These are phyloP conservation scores for Cytidiella melzeri DNA, from an alignment of 768 basidiomycete genomes.

Conservation along the genomic window DNA sequence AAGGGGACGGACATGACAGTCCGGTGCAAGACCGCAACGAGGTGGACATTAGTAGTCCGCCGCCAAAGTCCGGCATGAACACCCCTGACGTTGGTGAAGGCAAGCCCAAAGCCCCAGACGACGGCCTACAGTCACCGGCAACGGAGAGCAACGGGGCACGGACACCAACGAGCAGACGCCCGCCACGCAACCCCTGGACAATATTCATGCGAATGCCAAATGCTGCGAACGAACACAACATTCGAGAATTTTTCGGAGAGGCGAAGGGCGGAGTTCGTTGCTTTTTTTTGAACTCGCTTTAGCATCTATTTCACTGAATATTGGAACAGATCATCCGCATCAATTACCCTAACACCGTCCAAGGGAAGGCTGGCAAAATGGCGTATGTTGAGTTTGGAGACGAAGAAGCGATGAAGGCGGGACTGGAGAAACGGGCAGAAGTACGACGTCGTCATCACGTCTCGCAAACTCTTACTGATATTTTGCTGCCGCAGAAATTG, in stretches of 20 bases:
- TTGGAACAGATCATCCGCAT: constrained; percentile 58
- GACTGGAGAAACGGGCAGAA: constrained; percentile 66
- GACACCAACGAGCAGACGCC: constrained; percentile 64
- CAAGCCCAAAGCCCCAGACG: constrained; percentile 13
- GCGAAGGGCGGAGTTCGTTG: constrained; percentile 57
- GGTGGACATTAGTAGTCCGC: constrained; percentile 9
- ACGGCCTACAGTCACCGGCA: constrained; percentile 23
- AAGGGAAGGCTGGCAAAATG: constrained; percentile 49
- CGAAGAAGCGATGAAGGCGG: constrained; percentile 79
- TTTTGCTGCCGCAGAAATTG: constrained; percentile 52
- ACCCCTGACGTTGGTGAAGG: constrained; percentile 23
- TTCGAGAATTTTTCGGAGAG: constrained; percentile 74
- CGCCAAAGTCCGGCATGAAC: constrained; percentile 33
- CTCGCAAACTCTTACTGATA: constrained; percentile 6
- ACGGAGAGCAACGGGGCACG: constrained; percentile 57
- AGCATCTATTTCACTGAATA: background rate
- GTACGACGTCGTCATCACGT: constrained; percentile 33
- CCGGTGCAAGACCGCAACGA: constrained; percentile 15
- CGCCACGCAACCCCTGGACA: constrained; percentile 74
- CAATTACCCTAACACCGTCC: constrained; percentile 44
- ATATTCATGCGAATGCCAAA: constrained; percentile 68
- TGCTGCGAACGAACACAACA: constrained; percentile 52
- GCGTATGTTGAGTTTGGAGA: constrained; percentile 90
- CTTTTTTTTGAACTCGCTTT: background rate
- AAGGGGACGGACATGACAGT: constrained; percentile 26